phyloP scores from a whole-genome alignment of 331 rosid genomes.

The Acacia pycnantha region DNA sequence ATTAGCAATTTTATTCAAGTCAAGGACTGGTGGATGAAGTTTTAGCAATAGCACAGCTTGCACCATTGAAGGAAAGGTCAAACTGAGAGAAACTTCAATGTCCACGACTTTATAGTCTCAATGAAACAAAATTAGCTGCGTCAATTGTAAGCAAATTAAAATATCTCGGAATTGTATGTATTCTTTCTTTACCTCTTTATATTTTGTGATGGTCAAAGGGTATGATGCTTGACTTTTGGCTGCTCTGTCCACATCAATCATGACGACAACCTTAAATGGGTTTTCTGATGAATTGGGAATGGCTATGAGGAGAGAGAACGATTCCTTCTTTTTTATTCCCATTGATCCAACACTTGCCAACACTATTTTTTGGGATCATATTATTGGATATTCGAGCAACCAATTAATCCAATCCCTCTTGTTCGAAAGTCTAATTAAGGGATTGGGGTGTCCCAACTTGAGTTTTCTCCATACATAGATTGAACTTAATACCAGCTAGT shows the following conservation, averaged over 20 bases:
- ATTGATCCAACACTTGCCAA: too few species aligned
- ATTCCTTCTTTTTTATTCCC: too few species aligned
- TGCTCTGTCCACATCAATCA: neutral
- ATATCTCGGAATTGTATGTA: neutral
- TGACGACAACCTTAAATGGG: constrained; percentile 32
- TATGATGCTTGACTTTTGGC: constrained; percentile 42
- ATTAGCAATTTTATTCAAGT: too few species aligned
- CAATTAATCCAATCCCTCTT: too few species aligned
- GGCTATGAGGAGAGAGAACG: constrained; percentile 34
- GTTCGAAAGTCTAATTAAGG: too few species aligned
- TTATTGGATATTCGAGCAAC: too few species aligned
- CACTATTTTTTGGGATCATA: too few species aligned
- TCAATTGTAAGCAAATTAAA: neutral
- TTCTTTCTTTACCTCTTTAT: neutral
- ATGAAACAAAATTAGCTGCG: neutral
- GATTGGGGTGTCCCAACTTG: too few species aligned
- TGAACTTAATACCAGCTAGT: fast-evolving
- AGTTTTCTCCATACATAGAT: too few species aligned
- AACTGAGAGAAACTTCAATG: neutral
- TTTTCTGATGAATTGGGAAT: constrained; percentile 29
- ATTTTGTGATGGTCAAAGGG: constrained; percentile 15
- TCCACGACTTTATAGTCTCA: neutral
- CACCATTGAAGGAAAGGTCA: neutral
- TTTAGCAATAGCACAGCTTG: too few species aligned
- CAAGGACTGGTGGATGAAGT: too few species aligned